phyloP scores from a whole-genome alignment of 2,329 filamentous ascomycete species.

The Apiospora pterosperma region DNA sequence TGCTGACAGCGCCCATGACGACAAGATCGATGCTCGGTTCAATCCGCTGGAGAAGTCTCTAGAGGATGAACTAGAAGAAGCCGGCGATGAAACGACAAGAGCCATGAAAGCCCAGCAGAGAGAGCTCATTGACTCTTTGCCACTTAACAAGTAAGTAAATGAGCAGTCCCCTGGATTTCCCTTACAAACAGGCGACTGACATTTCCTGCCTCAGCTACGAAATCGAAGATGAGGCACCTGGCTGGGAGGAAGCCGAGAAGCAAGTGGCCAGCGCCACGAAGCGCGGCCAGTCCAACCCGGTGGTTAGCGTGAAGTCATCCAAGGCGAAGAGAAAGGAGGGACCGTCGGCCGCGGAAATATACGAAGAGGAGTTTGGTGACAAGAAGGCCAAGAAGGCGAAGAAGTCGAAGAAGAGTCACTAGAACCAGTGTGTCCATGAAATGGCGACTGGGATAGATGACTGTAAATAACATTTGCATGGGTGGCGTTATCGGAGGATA shows the following conservation, averaged over 20 bases:
- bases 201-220: slow-evolving; percentile 50
- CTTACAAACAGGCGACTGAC: neutral
- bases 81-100: slow-evolving; percentile 70
- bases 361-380: slow-evolving; percentile 56
- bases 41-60: slow-evolving; percentile 68
- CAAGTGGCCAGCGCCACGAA: slow-evolving; percentile 60
- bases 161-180: neutral
- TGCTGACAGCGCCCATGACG: slow-evolving; percentile 63
- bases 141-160: slow-evolving; percentile 67
- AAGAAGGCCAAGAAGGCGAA: slow-evolving; percentile 46
- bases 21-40: slow-evolving; percentile 62
- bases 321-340: slow-evolving; percentile 73
- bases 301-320: slow-evolving; percentile 78
- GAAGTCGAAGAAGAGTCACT: slow-evolving; percentile 27
- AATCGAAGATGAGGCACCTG: slow-evolving; percentile 58
- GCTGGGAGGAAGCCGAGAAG: slow-evolving; percentile 71
- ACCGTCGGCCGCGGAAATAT: slow-evolving; percentile 57
- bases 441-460: neutral
- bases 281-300: slow-evolving; percentile 54
- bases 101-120: slow-evolving; percentile 76
- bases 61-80: slow-evolving; percentile 81
- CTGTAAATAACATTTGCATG: slow-evolving; percentile 1
- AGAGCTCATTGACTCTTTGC: slow-evolving; percentile 85
- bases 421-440: neutral
- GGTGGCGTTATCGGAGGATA: neutral